Evolutionary conservation across 1,284 basidiomycete species (phyloP), one percentile per base, ranked within the genome.

Genomic region (Entoloma clypeatum): DNA sequence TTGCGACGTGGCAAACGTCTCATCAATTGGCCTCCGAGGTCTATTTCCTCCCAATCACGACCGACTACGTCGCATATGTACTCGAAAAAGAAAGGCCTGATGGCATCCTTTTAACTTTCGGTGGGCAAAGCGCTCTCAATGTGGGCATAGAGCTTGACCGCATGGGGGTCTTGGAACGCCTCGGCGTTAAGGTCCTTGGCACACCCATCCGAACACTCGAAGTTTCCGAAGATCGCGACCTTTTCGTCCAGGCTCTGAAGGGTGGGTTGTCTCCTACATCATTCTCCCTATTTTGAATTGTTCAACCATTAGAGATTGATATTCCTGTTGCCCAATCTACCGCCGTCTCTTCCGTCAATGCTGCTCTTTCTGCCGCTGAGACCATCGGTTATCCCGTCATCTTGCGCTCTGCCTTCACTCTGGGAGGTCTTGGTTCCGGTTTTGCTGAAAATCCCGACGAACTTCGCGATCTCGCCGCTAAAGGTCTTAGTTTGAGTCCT

Each of bases 61-160:
- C 92, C 41, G 96, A 99, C 65, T 98, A 98, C 66, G 96, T 99
- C 47, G 94, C 95, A 51, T 97, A 98, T 60, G 92, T 99, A 13
- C 75, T 99, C 59, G 95, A 99, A 70, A 96, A 96, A 72, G 96
- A 99, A 68, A 78, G 93, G 8, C 96, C 96, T 1, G 96, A 99
- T 59, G 96, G 96, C 52, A 91, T 99, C 50, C 74, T 99, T 23
- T 79, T 99, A 48, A 99, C 96, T 6, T 99, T 99, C 57, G 96
- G 96, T 65, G 96, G 96, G 26, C 96, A 99, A 65, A 93, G 89
- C 54, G 96, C 96, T 6, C 74, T 99, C 48, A 99, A 99, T 62
- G 96, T 99, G 52, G 96, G 96, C 57, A 94, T 99, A 57, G 90
- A 88, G 62, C 80, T 99, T 41, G 95, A 99, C 67, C 87, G 86